Evolutionary conservation across 1,284 basidiomycete species (phyloP).

Genomic region (Jaminaea rosea): DNA sequence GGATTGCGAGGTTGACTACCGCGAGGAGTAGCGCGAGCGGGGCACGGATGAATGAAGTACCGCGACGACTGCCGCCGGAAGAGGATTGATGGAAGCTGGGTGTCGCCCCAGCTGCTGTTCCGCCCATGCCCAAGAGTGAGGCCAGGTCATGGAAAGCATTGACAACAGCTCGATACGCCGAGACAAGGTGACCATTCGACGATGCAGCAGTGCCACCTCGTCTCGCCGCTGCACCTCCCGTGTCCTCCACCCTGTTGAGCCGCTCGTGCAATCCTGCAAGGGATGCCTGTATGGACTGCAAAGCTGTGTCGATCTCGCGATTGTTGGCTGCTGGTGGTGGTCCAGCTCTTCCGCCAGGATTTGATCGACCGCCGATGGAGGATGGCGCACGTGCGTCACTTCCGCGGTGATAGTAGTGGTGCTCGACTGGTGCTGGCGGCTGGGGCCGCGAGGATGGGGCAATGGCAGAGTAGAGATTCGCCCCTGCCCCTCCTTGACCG

Average conservation of each 20-base stretch:
- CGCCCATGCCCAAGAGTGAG: conserved; percentile 14
- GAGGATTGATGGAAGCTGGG: conserved; percentile 6
- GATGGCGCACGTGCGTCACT: conserved; percentile 19
- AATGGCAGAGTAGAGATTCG: conserved; percentile 7
- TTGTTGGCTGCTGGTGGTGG: not conserved
- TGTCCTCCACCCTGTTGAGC: conserved; percentile 50
- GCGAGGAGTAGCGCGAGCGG: conserved; percentile 13
- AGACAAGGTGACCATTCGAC: not conserved
- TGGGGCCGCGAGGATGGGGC: conserved; percentile 6
- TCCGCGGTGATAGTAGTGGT: conserved; percentile 11
- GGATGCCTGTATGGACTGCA: conserved; percentile 77
- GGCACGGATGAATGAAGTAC: too few species aligned
- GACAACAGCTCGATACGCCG: conserved; percentile 5
- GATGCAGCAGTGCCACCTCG: not conserved
- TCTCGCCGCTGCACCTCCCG: not conserved
- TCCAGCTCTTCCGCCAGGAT: conserved; percentile 1
- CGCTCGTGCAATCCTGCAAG: conserved; percentile 81
- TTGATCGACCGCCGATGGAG: conserved; percentile 30
- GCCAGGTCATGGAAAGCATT: conserved; percentile 23
- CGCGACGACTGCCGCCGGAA: not conserved
- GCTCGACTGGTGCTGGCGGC: conserved; percentile 3
- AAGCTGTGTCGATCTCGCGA: conserved; percentile 40
- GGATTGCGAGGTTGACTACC: conserved; percentile 25
- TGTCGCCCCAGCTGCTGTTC: conserved; percentile 4
- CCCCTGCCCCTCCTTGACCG: conserved; percentile 7